A percentile compares a stretch with the other conserved stretches of the same genome.
phyloP scores from a whole-genome alignment of 1,139 yeast genomes.

The Sugiyamaella pinicola region DNA sequence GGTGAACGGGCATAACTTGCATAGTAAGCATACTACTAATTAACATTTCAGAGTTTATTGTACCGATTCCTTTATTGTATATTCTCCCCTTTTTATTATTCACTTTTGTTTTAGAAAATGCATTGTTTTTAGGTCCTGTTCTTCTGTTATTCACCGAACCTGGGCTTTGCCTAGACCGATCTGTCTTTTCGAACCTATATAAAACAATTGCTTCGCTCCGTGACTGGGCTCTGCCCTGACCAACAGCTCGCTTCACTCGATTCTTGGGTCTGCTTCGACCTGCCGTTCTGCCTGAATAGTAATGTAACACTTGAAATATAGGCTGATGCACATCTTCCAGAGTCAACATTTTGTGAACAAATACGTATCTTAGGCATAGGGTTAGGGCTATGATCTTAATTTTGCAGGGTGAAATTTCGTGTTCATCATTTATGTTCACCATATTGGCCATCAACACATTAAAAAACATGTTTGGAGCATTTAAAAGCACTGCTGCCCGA shows the following conservation, averaged over 20 bases:
- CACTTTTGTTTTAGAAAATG: not conserved
- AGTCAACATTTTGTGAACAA: not conserved
- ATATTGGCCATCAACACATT: not conserved
- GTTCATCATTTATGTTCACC: not conserved
- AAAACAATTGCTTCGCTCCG: too few species aligned
- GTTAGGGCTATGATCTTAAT: conserved; percentile 2
- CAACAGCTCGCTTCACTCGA: not conserved
- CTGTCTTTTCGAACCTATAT: too few species aligned
- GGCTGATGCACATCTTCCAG: not conserved
- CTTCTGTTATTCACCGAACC: not conserved
- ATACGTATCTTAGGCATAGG: conserved; percentile 1
- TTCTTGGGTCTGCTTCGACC: not conserved
- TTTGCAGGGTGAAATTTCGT: conserved; percentile 4
- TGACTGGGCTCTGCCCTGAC: not conserved
- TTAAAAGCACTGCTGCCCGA: conserved; percentile 61
- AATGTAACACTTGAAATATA: too few species aligned
- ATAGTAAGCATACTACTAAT: not conserved
- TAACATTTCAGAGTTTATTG: too few species aligned
- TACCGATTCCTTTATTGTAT: not conserved
- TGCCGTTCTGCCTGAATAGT: too few species aligned
- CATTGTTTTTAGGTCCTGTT: not conserved
- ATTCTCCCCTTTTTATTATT: not conserved
- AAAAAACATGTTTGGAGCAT: conserved; percentile 73
- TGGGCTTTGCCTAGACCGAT: conserved; percentile 2
- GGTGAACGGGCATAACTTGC: not conserved